Evolutionary conservation across 768 basidiomycete genomes (phyloP), one percentile per base, ranked within the genome.

Genomic region (Podaxis mareebaensis): DNA sequence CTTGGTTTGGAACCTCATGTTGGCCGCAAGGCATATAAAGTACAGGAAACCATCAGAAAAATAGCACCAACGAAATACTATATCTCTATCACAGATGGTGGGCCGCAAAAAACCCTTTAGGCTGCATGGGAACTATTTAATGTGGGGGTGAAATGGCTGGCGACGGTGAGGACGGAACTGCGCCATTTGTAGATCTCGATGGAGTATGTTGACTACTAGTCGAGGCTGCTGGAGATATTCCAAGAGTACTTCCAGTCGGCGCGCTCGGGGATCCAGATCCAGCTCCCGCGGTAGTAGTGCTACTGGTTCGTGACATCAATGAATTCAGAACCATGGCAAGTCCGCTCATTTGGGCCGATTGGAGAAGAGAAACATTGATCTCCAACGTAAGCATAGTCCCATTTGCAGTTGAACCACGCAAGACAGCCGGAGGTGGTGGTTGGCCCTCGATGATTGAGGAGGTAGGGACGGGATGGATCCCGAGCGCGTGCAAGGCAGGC

Each of bases 311-410:
- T 28, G 85, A 81, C 80, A 90, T 87, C 66, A 92, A 72, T 2
- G 88, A 85, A 73, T 90, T 92, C 65, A 93, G 73, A 11, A 93
- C 77, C 65, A 88, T 76, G 20, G 89, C 89, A 66, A 92, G 68
- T 13, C 90, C 90, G 70, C 82, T 90, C 86, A 90, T 88, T 69
- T 93, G 92, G n/a, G 84, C 78, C 17, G 85, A 80, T 72, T 91
- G 88, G 60, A 94, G 77, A 20, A 88, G 74, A 15, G 87, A 86
- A 30, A 92, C 85, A 64, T 93, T 92, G 70, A 94, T 90, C 66
- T 93, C 92, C 59, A 94, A 75, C 70, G 82, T 89, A 63, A 92
- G 73, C 80, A 89, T 86, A 20, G 84, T 82, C 12, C 91, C 91
- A 68, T 91, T 87, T 6, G 85, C 83, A 2, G 86, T 85, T 1